Conservation (phyloP, 2,329 filamentous ascomycete species). For the Alternaria triticina region DNA sequence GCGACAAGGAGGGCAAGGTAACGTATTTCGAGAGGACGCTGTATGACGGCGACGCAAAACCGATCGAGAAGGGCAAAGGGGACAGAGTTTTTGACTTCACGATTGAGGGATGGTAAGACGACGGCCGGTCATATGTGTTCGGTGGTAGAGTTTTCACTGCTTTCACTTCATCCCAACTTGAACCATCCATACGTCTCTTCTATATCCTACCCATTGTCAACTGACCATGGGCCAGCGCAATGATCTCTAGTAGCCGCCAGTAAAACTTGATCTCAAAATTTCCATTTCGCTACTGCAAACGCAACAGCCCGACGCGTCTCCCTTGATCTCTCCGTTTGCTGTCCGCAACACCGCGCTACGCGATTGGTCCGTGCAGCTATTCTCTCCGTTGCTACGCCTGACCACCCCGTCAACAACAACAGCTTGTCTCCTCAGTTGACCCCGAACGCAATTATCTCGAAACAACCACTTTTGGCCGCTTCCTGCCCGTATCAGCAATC, state of each 20-base stretch:
- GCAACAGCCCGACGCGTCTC: not conserved
- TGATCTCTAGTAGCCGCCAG: not conserved
- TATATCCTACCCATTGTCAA: not conserved
- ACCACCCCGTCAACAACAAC: not conserved
- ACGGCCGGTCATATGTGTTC: no score
- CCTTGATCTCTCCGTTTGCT: not conserved
- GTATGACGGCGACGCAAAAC: constrained; percentile 60
- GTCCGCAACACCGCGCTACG: not conserved
- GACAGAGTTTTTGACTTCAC: constrained; percentile 57
- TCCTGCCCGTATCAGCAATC: not conserved
- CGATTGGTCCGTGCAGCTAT: not conserved
- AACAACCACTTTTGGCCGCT: not conserved
- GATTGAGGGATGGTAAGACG: constrained; percentile 52
- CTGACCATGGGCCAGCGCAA: not conserved
- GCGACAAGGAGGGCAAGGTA: constrained; percentile 61
- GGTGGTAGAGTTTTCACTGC: not conserved
- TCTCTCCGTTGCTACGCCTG: not conserved
- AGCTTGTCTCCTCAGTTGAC: not conserved
- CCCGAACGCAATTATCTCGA: not conserved
- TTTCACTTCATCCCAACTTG: not conserved
- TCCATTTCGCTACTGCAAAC: not conserved
- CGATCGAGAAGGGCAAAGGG: constrained; percentile 54
- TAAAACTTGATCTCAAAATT: no score
- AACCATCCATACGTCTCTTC: not conserved
- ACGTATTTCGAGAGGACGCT: constrained; percentile 69